Percentiles rank a stretch among this genome's conserved stretches.
phyloP scores from a whole-genome alignment of 2,329 filamentous ascomycete genomes.

The Diaporthe citri region DNA sequence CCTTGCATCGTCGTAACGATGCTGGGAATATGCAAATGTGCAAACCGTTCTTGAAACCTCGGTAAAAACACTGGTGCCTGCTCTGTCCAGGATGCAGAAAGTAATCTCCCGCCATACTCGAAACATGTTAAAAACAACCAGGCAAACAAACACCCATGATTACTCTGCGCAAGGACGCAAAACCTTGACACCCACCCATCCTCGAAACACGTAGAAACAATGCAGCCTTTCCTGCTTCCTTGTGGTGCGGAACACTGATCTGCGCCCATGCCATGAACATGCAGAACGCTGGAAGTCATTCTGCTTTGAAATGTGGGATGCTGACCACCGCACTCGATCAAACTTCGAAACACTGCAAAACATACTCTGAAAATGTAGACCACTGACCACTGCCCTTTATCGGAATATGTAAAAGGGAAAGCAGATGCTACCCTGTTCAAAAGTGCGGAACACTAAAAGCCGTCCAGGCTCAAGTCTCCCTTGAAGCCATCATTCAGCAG shows the following conservation, averaged over 20 bases:
- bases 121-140: not conserved
- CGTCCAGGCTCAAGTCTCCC: slow-evolving; percentile 67
- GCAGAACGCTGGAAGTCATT: not conserved
- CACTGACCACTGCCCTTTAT: not conserved
- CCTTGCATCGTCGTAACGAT: not conserved
- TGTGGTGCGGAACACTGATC: not conserved
- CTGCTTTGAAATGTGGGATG: not conserved
- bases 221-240: not conserved
- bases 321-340: not conserved
- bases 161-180: not conserved
- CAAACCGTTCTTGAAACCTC: not conserved
- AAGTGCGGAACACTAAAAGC: slow-evolving; percentile 47
- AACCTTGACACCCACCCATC: not conserved
- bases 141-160: not conserved
- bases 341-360: not conserved
- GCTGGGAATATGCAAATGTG: not conserved
- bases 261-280: not conserved
- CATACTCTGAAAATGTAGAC: not conserved
- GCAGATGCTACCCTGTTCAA: not conserved
- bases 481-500: slow-evolving; percentile 76
- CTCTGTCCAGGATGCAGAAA: not conserved
- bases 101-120: not conserved
- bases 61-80: too few relatives aligned
- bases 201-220: not conserved
- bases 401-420: not conserved